Conservation (phyloP, 2,329 filamentous ascomycete genomes). For the Talaromyces sp. region DNA sequence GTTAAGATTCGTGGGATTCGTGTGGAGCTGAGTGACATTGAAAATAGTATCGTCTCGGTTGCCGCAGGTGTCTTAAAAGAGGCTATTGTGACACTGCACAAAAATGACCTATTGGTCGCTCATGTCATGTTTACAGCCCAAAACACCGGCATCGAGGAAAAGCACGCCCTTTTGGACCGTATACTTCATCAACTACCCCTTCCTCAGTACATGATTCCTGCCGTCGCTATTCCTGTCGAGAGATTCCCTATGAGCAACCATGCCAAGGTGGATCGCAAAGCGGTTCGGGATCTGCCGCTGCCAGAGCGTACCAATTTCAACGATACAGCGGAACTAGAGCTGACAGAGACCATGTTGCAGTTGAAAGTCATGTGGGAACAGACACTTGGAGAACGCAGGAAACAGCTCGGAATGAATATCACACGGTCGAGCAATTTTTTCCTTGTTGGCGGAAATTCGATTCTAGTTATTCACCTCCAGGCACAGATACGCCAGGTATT, state of each 20-base stretch:
- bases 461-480: too few relatives aligned
- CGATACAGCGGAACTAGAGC: not conserved
- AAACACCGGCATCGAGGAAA: not conserved
- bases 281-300: slow-evolving; percentile 19
- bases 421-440: slow-evolving; percentile 27
- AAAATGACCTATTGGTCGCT: too few relatives aligned
- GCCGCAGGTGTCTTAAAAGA: too few relatives aligned
- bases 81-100: too few relatives aligned
- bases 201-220: slow-evolving; percentile 36
- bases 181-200: slow-evolving; percentile 28
- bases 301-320: slow-evolving; percentile 10
- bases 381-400: too few relatives aligned
- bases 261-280: slow-evolving; percentile 27
- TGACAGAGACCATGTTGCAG: too few relatives aligned
- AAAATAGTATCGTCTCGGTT: slow-evolving; percentile 29
- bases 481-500: slow-evolving; percentile 21
- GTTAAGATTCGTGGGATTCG: slow-evolving; percentile 31
- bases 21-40: slow-evolving; percentile 48
- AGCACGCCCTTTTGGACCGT: slow-evolving; percentile 20
- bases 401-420: not conserved
- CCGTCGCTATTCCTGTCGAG: slow-evolving; percentile 23
- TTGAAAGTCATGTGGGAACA: too few relatives aligned
- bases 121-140: not conserved
- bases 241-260: slow-evolving; percentile 26
- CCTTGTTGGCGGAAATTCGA: slow-evolving; percentile 31